phyloP scores from a whole-genome alignment of 495 filamentous ascomycete species.

The Neurospora discreta region DNA sequence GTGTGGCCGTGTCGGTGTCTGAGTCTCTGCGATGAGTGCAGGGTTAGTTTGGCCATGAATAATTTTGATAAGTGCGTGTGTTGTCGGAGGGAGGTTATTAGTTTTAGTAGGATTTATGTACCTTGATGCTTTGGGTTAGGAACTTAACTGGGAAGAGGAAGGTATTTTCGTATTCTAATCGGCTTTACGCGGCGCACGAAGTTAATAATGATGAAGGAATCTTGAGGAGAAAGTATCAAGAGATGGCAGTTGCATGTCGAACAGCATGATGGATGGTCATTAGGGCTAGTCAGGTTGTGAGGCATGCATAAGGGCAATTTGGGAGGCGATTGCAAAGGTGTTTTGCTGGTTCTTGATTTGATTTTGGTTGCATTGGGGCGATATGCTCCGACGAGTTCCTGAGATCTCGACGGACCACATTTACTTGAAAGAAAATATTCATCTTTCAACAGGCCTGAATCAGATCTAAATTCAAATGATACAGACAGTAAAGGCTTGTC shows the following conservation, averaged over 20 bases:
- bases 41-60: constrained; percentile 88
- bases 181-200: neutral
- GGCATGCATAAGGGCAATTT: neutral
- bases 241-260: neutral
- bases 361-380: neutral
- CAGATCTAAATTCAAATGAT: neutral
- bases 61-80: constrained; percentile 95
- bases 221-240: neutral
- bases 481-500: neutral
- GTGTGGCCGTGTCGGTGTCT: constrained; percentile 96
- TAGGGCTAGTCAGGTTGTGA: neutral
- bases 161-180: neutral
- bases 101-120: constrained; percentile 84
- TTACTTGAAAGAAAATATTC: neutral
- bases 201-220: neutral
- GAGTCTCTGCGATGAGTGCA: constrained; percentile 87
- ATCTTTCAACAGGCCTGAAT: neutral
- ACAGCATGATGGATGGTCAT: neutral
- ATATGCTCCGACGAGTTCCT: neutral
- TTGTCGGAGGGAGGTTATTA: constrained; percentile 73
- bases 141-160: neutral
- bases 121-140: constrained; percentile 45
- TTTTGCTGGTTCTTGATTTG: neutral
- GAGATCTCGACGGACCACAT: neutral
- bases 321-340: neutral